These are phyloP conservation scores for Tetracentron sinense DNA, from an alignment of 164 flowering plant genomes.

Conservation along the genomic window DNA sequence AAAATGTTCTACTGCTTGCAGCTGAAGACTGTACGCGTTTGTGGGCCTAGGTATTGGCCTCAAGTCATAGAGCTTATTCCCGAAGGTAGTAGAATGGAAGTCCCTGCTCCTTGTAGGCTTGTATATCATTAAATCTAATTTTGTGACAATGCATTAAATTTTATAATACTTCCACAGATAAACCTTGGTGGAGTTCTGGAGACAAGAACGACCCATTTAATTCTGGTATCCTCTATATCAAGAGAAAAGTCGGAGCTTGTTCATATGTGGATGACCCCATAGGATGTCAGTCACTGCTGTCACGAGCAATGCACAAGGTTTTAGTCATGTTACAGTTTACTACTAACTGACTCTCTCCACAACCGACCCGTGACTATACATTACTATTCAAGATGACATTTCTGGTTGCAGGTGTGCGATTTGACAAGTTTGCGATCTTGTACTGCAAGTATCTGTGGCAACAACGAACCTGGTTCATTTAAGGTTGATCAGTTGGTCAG, in stretches of 20 bases:
- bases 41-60: conserved; percentile 98
- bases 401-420: conserved; percentile 60
- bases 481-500: conserved; percentile 85
- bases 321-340: neutral
- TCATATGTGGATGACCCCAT: conserved; percentile 93
- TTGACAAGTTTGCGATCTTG: conserved; percentile 37
- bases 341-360: neutral
- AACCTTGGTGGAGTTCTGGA: conserved; percentile 76
- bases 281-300: conserved; percentile 88
- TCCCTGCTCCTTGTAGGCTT: neutral
- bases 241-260: conserved; percentile 93
- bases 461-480: conserved; percentile 34
- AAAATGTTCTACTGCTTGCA: conserved; percentile 29
- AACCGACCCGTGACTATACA: neutral
- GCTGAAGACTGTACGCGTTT: conserved; percentile 79
- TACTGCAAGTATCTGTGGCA: conserved; percentile 17
- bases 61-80: conserved; percentile 73
- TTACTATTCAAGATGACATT: conserved; percentile 2
- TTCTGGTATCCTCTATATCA: conserved; percentile 78
- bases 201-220: conserved; percentile 75
- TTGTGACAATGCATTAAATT: neutral
- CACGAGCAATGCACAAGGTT: conserved; percentile 97
- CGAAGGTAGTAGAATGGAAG: conserved; percentile 46
- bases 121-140: neutral
- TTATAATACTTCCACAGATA: conserved; percentile 41